These are phyloP conservation scores for Herpetomonas samuelpessoai DNA, from an alignment of 208 protist genomes.

Conservation along the genomic window DNA sequence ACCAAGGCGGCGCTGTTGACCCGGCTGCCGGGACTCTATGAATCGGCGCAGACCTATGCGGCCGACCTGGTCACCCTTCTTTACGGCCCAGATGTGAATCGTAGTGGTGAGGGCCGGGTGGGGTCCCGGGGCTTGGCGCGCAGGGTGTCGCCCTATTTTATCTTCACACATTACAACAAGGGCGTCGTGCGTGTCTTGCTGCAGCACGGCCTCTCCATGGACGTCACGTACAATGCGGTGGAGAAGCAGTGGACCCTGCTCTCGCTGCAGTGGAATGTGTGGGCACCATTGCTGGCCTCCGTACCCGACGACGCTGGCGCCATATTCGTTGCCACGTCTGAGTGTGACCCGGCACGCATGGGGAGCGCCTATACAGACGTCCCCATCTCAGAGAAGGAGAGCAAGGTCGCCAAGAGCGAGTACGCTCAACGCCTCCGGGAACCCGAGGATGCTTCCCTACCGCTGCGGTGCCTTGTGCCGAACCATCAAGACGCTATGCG, in stretches of 20 bases:
- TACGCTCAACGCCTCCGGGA: too few species aligned
- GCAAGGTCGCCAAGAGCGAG: too few species aligned
- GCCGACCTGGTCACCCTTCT: slow-evolving; percentile 14
- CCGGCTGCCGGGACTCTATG: slow-evolving; percentile 39
- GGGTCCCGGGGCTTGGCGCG: too few species aligned
- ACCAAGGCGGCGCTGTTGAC: slow-evolving; percentile 60
- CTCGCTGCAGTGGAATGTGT: slow-evolving; percentile 49
- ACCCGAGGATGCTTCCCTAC: neutral
- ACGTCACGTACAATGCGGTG: slow-evolving; percentile 60
- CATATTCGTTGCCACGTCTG: slow-evolving; percentile 6
- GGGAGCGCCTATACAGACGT: too few species aligned
- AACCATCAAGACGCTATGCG: slow-evolving; percentile 41
- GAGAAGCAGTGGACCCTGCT: slow-evolving; percentile 39
- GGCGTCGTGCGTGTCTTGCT: slow-evolving; percentile 57
- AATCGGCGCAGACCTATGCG: slow-evolving; percentile 11
- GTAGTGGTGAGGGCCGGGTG: too few species aligned
- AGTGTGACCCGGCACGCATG: neutral
- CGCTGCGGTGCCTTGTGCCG: slow-evolving; percentile 17
- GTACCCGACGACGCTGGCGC: slow-evolving; percentile 17
- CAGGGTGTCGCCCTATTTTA: slow-evolving; percentile 19
- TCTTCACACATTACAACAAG: slow-evolving; percentile 18
- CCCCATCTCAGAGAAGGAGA: too few species aligned
- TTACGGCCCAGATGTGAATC: neutral
- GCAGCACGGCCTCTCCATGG: slow-evolving; percentile 48
- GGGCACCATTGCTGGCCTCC: slow-evolving; percentile 11